Base-by-base conservation (phyloP, 345 rosid genomes). In the Nephelium lappaceum region DNA sequence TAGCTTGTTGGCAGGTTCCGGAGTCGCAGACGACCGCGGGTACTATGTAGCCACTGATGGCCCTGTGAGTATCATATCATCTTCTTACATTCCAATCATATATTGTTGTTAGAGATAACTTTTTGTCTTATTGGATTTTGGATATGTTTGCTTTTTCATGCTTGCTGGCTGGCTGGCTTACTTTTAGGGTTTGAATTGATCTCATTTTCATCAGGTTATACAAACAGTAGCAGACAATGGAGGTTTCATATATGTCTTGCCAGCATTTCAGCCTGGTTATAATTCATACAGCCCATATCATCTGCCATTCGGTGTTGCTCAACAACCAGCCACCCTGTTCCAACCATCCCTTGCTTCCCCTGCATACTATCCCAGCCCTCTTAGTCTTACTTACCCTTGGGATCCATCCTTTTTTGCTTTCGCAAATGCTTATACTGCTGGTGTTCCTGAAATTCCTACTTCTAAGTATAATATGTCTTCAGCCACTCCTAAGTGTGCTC, bases 151-250 rank as follows among this genome's bases (percentile, higher is more conserved):
- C 49, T 39, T 15, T 43, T 74, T 43, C 42, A 60, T 61, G 27
- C 16, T 31, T 6, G 72, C 31, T 36, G 36, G 36, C 16, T 31
- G 8, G 72, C 31, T 36, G 36, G 36, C 36, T 31, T 38, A 11
- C 36, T 76, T 7, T 21, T 66, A 39, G 8, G 38, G 51, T 53
- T 67, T 21, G 67, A 23, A 75, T 19, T 57, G 45, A 36, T 60
- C 74, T 76, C 24, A 23, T 55, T 39, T 62, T 66, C 67, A 36
- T 14, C 16, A 16, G 9, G 67, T 72, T 23, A 21, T 51, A 14
- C 58, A 89, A 90, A 71, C 84, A 81, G 86, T 85, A 80, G 81
- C 88, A 15, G 89, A 87, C 60, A 84, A 89, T 84, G 92, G 90
- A 49, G 85, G 88, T 74, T 80, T 87, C 69, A 79, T 87, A 38